These are phyloP conservation scores for Perkinsus marinus DNA, from an alignment of 169 alveolate genomes.

Conservation along the genomic window DNA sequence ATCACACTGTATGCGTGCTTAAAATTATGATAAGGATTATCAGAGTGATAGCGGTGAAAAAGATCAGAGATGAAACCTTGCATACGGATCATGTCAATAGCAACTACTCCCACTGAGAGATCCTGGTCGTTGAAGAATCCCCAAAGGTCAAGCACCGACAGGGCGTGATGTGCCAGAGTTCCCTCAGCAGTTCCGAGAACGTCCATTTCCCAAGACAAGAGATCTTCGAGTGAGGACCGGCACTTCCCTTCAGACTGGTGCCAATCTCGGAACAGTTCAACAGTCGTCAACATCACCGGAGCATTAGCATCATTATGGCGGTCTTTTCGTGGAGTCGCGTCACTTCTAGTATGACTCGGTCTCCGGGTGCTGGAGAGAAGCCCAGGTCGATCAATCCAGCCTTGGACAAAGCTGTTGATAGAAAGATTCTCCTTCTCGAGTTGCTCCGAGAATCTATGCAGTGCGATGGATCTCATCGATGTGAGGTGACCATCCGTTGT, in stretches of 20 bases:
- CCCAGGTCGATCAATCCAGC: not conserved
- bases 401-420: not conserved
- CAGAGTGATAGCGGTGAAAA: not conserved
- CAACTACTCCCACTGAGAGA: not conserved
- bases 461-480: not conserved
- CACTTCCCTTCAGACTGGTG: not conserved
- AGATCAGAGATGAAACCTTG: not conserved
- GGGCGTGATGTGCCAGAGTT: not conserved
- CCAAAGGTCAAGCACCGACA: not conserved
- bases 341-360: not conserved
- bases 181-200: not conserved
- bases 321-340: not conserved
- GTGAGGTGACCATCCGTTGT: not conserved
- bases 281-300: not conserved
- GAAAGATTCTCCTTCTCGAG: not conserved
- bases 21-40: slow-evolving; percentile 21
- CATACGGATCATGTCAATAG: not conserved
- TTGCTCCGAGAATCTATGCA: not conserved
- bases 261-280: not conserved
- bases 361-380: not conserved
- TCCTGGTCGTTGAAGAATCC: not conserved
- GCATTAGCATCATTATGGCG: not conserved
- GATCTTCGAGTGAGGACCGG: not conserved
- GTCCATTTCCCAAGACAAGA: not conserved
- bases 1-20: slow-evolving; percentile 21